Evolutionary conservation across 2,329 filamentous ascomycete genomes (phyloP).

Genomic region (Colletotrichum sp.): DNA sequence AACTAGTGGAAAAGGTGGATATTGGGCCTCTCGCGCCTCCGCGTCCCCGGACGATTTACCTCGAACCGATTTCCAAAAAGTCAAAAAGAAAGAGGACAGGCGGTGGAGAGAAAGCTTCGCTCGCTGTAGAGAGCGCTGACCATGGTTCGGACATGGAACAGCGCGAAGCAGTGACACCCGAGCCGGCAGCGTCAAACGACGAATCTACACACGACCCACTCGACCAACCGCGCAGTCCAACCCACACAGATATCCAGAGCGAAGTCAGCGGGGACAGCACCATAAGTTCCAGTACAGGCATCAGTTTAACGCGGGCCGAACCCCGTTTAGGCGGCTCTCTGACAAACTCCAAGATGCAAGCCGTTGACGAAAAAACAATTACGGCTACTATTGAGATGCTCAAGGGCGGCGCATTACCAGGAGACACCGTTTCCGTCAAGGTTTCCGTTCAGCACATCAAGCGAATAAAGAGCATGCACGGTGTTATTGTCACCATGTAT

Average conservation of each 20-base stretch:
- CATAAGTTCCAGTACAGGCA: slow-evolving; percentile 67
- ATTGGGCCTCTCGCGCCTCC: slow-evolving; percentile 77
- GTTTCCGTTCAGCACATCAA: slow-evolving; percentile 89
- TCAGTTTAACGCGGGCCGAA: slow-evolving; percentile 45
- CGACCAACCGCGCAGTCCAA: slow-evolving; percentile 43
- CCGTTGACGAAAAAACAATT: slow-evolving; percentile 75
- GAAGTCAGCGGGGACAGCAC: slow-evolving; percentile 74
- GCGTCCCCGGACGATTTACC: slow-evolving; percentile 80
- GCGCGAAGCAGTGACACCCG: slow-evolving; percentile 30
- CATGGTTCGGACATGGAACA: slow-evolving; percentile 31
- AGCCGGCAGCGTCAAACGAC: slow-evolving; percentile 43
- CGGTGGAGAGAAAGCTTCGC: slow-evolving; percentile 44
- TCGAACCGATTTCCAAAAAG: slow-evolving; percentile 83
- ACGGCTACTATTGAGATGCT: slow-evolving; percentile 84
- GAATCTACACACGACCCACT: slow-evolving; percentile 41
- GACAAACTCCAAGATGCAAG: slow-evolving; percentile 47
- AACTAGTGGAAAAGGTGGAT: slow-evolving; percentile 82
- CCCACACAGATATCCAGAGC: slow-evolving; percentile 63
- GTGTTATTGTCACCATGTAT: slow-evolving; percentile 91
- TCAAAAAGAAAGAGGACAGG: slow-evolving; percentile 64
- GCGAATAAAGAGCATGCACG: slow-evolving; percentile 86
- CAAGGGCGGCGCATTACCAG: slow-evolving; percentile 83
- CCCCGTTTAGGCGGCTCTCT: slow-evolving; percentile 30
- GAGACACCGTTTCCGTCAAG: slow-evolving; percentile 80
- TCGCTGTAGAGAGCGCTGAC: slow-evolving; percentile 46